Evolutionary conservation across 352 stramenopile genomes (phyloP).

Genomic region (Phytophthora melonis): DNA sequence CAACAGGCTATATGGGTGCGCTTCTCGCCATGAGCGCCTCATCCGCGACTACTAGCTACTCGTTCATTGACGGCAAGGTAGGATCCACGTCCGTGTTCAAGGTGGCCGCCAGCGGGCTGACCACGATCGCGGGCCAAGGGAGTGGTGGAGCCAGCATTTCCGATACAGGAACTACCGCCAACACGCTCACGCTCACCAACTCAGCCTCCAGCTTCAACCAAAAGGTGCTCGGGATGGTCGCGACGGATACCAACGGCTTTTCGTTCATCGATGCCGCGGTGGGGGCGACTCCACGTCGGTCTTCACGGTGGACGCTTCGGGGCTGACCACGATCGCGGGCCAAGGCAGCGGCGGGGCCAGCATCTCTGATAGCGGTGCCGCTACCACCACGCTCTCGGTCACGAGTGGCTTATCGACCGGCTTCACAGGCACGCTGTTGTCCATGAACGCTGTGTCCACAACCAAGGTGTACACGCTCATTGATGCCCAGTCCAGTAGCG

Average conservation of each 20-base stretch:
- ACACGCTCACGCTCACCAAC: slow-evolving; percentile 16
- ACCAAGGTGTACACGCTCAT: not conserved
- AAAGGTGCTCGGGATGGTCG: too few relatives aligned
- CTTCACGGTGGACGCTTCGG: slow-evolving; percentile 4
- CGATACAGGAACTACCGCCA: not conserved
- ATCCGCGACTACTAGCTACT: too few relatives aligned
- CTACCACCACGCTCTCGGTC: too few relatives aligned
- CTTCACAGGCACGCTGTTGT: slow-evolving; percentile 7
- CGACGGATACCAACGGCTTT: too few relatives aligned
- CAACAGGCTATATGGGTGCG: too few relatives aligned
- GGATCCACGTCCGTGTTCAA: too few relatives aligned
- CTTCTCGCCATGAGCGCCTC: too few relatives aligned
- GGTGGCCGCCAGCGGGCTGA: not conserved
- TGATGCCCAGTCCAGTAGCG: not conserved
- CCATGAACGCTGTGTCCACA: not conserved
- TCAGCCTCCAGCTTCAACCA: too few relatives aligned
- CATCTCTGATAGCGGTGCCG: not conserved
- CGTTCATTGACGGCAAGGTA: too few relatives aligned
- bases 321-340: slow-evolving; percentile 11
- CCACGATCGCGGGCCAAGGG: not conserved
- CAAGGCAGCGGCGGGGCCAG: slow-evolving; percentile 12
- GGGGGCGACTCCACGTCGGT: not conserved
- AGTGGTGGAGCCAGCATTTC: slow-evolving; percentile 10
- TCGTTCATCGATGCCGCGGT: not conserved
- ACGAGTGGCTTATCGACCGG: not conserved